Evolutionary conservation across 2,329 filamentous ascomycete species (phyloP), one percentile per base, ranked within the genome.

Genomic region (Hypocreales sp.): DNA sequence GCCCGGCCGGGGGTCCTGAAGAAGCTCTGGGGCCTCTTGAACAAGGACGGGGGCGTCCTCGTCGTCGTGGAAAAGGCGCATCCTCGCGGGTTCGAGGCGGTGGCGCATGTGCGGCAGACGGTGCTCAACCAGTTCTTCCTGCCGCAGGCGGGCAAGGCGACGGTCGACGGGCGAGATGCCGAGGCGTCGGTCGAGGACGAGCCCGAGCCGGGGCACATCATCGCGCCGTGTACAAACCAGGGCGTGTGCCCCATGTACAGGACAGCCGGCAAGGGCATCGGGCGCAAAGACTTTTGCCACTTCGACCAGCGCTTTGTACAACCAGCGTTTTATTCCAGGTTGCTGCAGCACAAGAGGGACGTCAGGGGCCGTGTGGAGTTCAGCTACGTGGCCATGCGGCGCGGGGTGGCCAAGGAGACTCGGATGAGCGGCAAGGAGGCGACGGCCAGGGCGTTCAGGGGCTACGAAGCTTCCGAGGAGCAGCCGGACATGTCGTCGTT

Each of bases 311-410:
- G 90, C 25, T 95, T 82, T 47, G 78, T 84, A 27, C 73, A 86
- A 0, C 90, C 90, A 1, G 58, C 62, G 0, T 94, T 86, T 50
- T 63, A 94, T 30, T 83, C 92, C 46, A 67, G 67, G 25, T 65
- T 95, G 25, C 58, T 92, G 13, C 69, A 72, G 12, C 72, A 68
- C 15, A 59, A 59, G 6, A 67, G 75, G 40, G 70, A 70, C 36
- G 94, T 92, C 47, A 80, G 92, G 45, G 87, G 93, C 47, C 84
- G 95, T 43, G 67, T 93, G 10, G 68, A 83, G 41, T 98, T 86
- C 53, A 92, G 81, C 47, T 98, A 93, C 48, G 46, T 98, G 10
- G 79, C 79, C 4, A 67, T 95, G 12, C 80, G 82, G 44, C 75
- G 86, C 13, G 90, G 90, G 6, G 61, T 71, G 4, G 22, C 41